Base-by-base conservation (phyloP, 228 moss, liverwort and hornwort genomes). In the Sphagnum magellanicum region DNA sequence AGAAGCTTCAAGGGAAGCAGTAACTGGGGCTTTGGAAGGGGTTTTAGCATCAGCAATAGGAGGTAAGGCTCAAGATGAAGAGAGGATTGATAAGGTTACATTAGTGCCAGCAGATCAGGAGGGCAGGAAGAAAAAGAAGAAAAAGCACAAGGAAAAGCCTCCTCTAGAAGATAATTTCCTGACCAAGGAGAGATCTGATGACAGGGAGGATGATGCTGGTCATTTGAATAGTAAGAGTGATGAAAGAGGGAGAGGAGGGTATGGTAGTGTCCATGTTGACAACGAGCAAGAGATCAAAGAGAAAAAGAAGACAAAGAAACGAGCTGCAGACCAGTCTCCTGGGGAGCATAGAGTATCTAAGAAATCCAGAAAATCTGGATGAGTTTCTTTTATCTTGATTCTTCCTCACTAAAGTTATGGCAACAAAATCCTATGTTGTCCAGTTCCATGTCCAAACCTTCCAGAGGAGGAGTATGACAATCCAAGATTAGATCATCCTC, bases 251-350 rank as follows among this genome's bases (percentile, higher is more conserved):
- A 66, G 63, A 50, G 59, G n/a, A 55, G 71, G 59, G 68, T 71
- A 76, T 63, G 68, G 8, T 67, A 78, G 66, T 69, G 71, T 47
- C 50, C 52, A 68, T 63, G 71, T 70, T 63, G 75, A 71, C 65
- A 52, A 50, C 50, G 59, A 67, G 63, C 73, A 75, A 63, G 75
- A 71, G 65, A 52, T 17, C 72, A 77, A 71, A 50, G 72, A 67
- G 67, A 79, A 77, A 72, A 75, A 63, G 65, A 79, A 73, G 60
- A 70, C 70, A 53, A 79, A 75, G 70, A 85, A 77, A 77, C 70
- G 79, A 68, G 65, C 73, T 15, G 75, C 52, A 74, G 81, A 77
- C 62, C 70, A 65, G 62, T 81, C 79, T 12, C 73, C 72, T 59
- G 74, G 66, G 51, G 79, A 70, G 59, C 71, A 52, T 73, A 68